These are phyloP conservation scores for Stephanodiscus minutulus DNA, from an alignment of 108 stramenopile genomes.

Conservation along the genomic window DNA sequence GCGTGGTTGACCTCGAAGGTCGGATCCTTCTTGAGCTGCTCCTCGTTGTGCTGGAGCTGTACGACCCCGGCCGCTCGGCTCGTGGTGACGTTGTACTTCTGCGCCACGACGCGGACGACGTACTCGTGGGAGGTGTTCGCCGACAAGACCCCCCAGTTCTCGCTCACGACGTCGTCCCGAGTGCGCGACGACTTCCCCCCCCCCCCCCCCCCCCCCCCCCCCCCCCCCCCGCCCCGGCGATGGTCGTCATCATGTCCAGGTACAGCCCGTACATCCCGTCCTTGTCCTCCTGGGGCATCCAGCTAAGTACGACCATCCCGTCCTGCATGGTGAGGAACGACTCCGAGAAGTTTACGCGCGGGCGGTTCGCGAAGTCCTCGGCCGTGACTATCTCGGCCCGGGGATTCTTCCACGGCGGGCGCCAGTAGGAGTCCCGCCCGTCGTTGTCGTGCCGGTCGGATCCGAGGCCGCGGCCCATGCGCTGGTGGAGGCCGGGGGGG, in stretches of 20 bases:
- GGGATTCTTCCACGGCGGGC: constrained; percentile 54
- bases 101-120: constrained; percentile 70
- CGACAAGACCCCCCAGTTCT: constrained; percentile 33
- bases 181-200: neutral
- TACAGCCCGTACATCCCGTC: constrained; percentile 67
- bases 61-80: constrained; percentile 74
- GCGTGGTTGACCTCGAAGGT: constrained; percentile 39
- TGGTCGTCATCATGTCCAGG: constrained; percentile 63
- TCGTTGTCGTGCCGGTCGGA: constrained; percentile 36
- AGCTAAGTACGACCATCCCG: constrained; percentile 69
- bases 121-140: constrained; percentile 83
- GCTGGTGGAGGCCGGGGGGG: constrained; percentile 40
- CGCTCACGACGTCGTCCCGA: constrained; percentile 22
- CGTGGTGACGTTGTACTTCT: constrained; percentile 71
- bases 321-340: constrained; percentile 69
- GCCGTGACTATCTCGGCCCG: constrained; percentile 63
- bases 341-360: constrained; percentile 70
- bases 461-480: neutral
- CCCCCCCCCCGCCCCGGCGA: constrained; percentile 13
- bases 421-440: constrained; percentile 67
- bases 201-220: neutral
- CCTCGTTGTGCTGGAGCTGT: constrained; percentile 81
- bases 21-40: constrained; percentile 62
- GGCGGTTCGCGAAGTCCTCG: constrained; percentile 82
- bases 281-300: constrained; percentile 64